phyloP scores from a whole-genome alignment of 352 stramenopile species.

The Pythium brachiatum region DNA sequence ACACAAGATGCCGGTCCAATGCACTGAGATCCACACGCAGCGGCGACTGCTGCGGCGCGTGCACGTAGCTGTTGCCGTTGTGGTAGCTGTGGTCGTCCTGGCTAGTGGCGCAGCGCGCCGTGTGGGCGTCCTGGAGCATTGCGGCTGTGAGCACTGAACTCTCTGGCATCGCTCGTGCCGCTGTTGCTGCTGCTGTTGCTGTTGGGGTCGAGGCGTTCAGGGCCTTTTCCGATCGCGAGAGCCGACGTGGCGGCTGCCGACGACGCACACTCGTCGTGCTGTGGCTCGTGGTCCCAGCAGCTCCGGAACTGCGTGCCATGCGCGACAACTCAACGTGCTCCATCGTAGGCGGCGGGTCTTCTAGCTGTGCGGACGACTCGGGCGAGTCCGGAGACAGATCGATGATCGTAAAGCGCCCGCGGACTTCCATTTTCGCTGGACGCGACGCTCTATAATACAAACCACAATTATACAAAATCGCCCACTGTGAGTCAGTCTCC shows the following conservation, averaged over 20 bases:
- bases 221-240: constrained; percentile 13
- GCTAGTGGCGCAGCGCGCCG: background rate
- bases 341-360: constrained; percentile 30
- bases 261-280: constrained; percentile 16
- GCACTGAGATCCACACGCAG: constrained; percentile 43
- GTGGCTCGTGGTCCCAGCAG: background rate
- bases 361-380: constrained; percentile 19
- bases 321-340: constrained; percentile 26
- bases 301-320: background rate
- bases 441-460: constrained; percentile 8
- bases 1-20: constrained; percentile 65
- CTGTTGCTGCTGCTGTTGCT: constrained; percentile 7
- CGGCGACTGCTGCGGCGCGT: constrained; percentile 23
- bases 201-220: constrained; percentile 5
- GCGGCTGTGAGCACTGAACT: constrained; percentile 24
- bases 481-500: background rate
- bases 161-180: constrained; percentile 5
- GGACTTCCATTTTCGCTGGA: constrained; percentile 60
- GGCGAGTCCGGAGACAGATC: constrained; percentile 68
- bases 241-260: constrained; percentile 13
- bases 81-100: constrained; percentile 4
- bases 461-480: background rate
- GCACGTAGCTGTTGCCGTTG: constrained; percentile 14
- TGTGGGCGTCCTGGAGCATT: constrained; percentile 11
- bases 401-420: constrained; percentile 80